Evolutionary conservation across 2,329 filamentous ascomycete genomes (phyloP), one percentile per base, ranked within the genome.

Genomic region (Aschersonia sp.): DNA sequence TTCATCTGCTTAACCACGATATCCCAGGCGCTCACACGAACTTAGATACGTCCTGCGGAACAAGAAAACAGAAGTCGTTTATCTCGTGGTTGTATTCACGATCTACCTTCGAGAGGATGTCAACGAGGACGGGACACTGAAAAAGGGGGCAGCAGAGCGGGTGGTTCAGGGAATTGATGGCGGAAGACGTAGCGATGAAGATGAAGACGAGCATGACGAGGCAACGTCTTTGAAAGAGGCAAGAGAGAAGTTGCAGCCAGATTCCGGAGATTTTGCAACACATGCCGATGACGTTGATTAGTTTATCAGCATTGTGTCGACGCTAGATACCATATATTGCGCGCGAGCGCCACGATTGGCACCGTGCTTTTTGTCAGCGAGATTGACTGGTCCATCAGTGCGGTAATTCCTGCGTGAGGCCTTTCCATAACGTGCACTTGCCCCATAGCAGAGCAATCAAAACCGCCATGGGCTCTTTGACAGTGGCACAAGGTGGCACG

Each of bases 11-110:
- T 54, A 56, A 56, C 47, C 48, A 50, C 39, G 49, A 42, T 49
- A 51, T 45, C 57, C 57, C 57, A 75, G 78, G 61, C 85, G 85
- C 72, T 83, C 85, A 70, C 86, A 94, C 68, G 75, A 81, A 55
- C 77, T 94, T 68, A 89, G 89, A 75, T 96, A 97, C 66, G 87
- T 94, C 50, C 75, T 97, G 59, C 90, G 89, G 60, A 85, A 96
- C 64, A 79, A 78, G 51, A 65, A 71, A 29, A 90, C 85, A 0
- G 77, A 77, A 44, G 76, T 85, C 35, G 75, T 86, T 12, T 86
- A 95, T 56, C 78, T 95, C 32, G 86, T 90, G 43, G 71, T 97
- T 12, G 66, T 87, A 5, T 90, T 97, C 61, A 83, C 81, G 14
- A 70, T 96, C 4, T 73, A 92, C 50, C 75, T 82, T 7, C 80